Evolutionary conservation across 2,329 filamentous ascomycete species (phyloP).

Genomic region (Hansfordia pulvinata): DNA sequence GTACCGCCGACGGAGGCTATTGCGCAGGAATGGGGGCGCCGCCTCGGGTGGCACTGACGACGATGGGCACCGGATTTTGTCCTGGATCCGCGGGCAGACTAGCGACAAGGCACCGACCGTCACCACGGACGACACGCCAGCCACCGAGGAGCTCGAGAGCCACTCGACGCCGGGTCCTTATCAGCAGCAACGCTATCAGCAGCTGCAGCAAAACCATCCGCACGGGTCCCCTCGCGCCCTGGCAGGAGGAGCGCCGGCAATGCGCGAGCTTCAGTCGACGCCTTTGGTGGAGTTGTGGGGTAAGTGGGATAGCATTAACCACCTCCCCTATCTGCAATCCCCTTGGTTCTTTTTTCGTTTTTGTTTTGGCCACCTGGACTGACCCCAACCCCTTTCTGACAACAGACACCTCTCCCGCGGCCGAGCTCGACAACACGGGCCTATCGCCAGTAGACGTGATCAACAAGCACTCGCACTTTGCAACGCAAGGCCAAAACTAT

Average conservation of each 20-base stretch:
- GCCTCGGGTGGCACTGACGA: constrained; percentile 30
- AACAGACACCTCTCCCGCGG: constrained; percentile 26
- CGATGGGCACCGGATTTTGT: constrained; percentile 30
- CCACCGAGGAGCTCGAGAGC: constrained; percentile 24
- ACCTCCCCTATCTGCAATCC: too few species aligned
- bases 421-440: constrained; percentile 31
- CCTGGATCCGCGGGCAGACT: constrained; percentile 36
- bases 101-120: constrained; percentile 28
- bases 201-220: not conserved
- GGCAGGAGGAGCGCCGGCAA: constrained; percentile 7
- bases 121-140: constrained; percentile 27
- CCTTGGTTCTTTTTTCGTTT: not conserved
- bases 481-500: too few species aligned
- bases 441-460: constrained; percentile 25
- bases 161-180: constrained; percentile 9
- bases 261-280: constrained; percentile 27
- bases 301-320: too few species aligned
- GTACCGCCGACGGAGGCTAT: constrained; percentile 32
- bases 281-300: constrained; percentile 33
- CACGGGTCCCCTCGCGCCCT: not conserved
- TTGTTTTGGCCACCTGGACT: not conserved
- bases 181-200: constrained; percentile 3
- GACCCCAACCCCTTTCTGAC: constrained; percentile 1
- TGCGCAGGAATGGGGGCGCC: constrained; percentile 20
- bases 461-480: constrained; percentile 18